Conservation (phyloP, 768 basidiomycete genomes). For the Omphalotus guepiniiformis region DNA sequence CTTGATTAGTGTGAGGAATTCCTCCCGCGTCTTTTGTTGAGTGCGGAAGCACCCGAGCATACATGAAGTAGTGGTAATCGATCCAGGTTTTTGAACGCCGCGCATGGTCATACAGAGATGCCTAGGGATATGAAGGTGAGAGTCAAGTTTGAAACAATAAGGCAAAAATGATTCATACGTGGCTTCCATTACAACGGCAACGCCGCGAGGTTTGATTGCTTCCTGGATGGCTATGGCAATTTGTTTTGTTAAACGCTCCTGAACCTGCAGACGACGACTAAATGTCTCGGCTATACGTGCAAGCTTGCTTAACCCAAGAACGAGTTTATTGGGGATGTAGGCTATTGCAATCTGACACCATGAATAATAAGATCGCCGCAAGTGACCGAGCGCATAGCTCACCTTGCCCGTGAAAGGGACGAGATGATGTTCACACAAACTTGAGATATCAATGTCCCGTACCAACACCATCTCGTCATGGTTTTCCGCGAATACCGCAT, state of each 20-base stretch:
- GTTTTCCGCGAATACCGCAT: conserved; percentile 97
- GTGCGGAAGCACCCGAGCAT: conserved; percentile 99
- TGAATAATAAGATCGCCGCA: conserved; percentile 7
- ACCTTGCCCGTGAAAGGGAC: conserved; percentile 98
- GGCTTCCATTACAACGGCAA: conserved; percentile 99
- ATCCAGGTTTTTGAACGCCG: conserved; percentile 97
- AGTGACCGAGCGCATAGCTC: conserved; percentile 22
- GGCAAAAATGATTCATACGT: conserved; percentile 56
- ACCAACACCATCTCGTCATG: conserved; percentile 99
- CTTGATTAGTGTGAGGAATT: conserved; percentile 88
- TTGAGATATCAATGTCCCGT: conserved; percentile 94
- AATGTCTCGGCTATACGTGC: conserved; percentile 98
- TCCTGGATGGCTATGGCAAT: conserved; percentile 98
- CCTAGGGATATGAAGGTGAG: conserved; percentile 33
- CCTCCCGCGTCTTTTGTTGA: conserved; percentile 98
- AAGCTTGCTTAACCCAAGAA: conserved; percentile 93
- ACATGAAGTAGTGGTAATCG: conserved; percentile 92
- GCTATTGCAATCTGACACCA: conserved; percentile 83
- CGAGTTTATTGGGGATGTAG: conserved; percentile 93
- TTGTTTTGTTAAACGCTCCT: conserved; percentile 96
- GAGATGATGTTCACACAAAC: conserved; percentile 96
- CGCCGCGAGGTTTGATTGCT: conserved; percentile 95
- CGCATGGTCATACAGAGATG: conserved; percentile 99
- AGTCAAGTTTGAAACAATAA: conserved; percentile 9
- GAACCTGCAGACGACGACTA: conserved; percentile 91